These are phyloP conservation scores for Nidularia sp. DNA, from an alignment of 768 basidiomycete species.

Conservation along the genomic window DNA sequence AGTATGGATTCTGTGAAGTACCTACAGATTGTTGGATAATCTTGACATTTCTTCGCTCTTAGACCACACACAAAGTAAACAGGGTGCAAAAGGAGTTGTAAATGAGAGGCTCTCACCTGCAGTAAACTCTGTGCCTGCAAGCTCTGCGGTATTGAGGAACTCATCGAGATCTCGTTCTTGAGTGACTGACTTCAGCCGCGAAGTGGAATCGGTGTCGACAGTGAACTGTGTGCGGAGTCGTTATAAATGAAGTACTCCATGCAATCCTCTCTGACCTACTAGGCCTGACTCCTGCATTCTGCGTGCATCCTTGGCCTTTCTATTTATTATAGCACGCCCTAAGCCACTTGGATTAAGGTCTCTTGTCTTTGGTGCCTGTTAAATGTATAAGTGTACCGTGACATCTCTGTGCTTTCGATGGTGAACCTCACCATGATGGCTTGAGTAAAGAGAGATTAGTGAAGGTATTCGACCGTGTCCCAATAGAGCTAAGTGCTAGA, in stretches of 20 bases:
- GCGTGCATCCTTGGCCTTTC: conserved; percentile 74
- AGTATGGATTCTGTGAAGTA: conserved; percentile 74
- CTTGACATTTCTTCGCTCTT: conserved; percentile 79
- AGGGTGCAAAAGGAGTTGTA: background rate
- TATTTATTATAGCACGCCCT: conserved; percentile 94
- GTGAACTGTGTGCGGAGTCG: conserved; percentile 51
- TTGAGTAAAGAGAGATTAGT: too few species aligned
- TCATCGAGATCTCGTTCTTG: conserved; percentile 96
- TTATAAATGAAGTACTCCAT: conserved; percentile 4
- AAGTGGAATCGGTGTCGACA: conserved; percentile 65
- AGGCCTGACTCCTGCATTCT: conserved; percentile 58
- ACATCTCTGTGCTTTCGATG: too few species aligned
- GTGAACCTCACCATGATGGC: too few species aligned
- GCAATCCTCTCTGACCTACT: conserved; percentile 34
- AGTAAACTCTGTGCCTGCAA: conserved; percentile 94
- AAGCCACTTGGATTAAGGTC: conserved; percentile 77
- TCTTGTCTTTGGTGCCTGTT: conserved; percentile 54
- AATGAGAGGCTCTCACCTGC: conserved; percentile 57
- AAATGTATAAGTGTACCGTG: too few species aligned
- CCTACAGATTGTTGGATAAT: conserved; percentile 60
- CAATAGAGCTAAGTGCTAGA: too few species aligned
- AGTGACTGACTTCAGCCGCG: conserved; percentile 84
- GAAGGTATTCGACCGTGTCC: too few species aligned
- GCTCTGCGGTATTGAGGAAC: conserved; percentile 90
- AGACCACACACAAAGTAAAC: conserved; percentile 2